These are phyloP conservation scores for Celoporthe dispersa DNA, from an alignment of 2,329 filamentous ascomycete genomes.

Conservation along the genomic window DNA sequence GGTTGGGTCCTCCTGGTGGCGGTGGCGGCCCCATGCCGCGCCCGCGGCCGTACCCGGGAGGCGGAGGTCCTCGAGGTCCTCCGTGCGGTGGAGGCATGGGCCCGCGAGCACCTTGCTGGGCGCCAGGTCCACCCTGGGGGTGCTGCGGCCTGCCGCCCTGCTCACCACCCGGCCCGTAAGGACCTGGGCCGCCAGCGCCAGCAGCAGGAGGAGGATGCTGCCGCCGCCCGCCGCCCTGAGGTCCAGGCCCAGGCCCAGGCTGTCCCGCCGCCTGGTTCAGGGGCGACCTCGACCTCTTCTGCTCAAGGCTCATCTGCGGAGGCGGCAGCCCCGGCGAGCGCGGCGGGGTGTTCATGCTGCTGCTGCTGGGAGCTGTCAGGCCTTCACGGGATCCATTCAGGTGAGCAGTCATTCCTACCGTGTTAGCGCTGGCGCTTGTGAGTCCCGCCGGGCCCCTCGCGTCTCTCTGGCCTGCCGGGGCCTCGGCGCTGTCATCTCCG, in stretches of 20 bases:
- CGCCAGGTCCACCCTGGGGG: constrained; percentile 22
- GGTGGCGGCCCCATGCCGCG: constrained; percentile 35
- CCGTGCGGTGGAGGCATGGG: constrained; percentile 29
- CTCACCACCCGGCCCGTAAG: constrained; percentile 37
- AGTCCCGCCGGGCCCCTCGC: constrained; percentile 54
- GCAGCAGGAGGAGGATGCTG: too few species aligned
- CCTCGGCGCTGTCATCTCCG: constrained; percentile 39
- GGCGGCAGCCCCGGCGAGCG: constrained; percentile 45
- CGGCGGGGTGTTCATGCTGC: constrained; percentile 39
- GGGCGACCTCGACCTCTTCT: constrained; percentile 51
- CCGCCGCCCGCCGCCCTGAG: constrained; percentile 25
- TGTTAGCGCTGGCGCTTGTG: constrained; percentile 51
- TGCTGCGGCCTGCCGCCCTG: constrained; percentile 32
- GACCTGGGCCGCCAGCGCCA: constrained; percentile 35
- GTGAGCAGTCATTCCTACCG: constrained; percentile 59
- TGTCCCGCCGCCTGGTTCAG: constrained; percentile 44
- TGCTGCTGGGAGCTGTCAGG: constrained; percentile 46
- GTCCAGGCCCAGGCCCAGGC: constrained; percentile 28
- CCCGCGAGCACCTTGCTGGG: constrained; percentile 16
- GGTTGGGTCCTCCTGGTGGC: constrained; percentile 31
- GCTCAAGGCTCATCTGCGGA: constrained; percentile 46
- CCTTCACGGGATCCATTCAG: constrained; percentile 57
- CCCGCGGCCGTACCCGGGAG: constrained; percentile 31
- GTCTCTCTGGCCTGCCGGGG: constrained; percentile 40
- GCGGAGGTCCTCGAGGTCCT: constrained; percentile 36